Evolutionary conservation across 192 early-diverging fungal species (phyloP).

Genomic region (Coemansia sp.): DNA sequence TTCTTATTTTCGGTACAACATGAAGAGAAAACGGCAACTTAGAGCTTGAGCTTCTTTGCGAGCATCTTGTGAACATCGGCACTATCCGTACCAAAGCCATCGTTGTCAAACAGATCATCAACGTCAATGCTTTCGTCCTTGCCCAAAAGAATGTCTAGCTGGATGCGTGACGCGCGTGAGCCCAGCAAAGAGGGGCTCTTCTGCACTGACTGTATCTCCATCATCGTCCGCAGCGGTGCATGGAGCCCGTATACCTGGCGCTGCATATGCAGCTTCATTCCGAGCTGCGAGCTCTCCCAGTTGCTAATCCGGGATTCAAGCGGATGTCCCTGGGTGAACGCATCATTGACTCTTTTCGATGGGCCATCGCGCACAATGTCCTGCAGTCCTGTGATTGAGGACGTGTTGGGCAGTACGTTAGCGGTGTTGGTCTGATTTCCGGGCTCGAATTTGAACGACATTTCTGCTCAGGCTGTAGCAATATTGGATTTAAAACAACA

Average conservation of each 20-base stretch:
- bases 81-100: conserved; percentile 20
- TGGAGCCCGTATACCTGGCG: conserved; percentile 83
- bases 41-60: conserved; percentile 23
- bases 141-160: conserved; percentile 83
- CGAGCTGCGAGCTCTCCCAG: conserved; percentile 82
- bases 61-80: conserved; percentile 30
- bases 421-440: conserved; percentile 11
- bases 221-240: conserved; percentile 88
- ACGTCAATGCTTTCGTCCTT: conserved; percentile 87
- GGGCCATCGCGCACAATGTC: conserved; percentile 37
- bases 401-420: conserved; percentile 27
- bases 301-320: conserved; percentile 72
- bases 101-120: conserved; percentile 85
- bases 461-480: not conserved
- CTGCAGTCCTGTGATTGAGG: conserved; percentile 17
- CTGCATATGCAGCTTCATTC: conserved; percentile 78
- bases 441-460: conserved; percentile 39
- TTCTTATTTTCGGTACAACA: not conserved
- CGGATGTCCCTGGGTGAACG: conserved; percentile 62
- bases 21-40: not conserved
- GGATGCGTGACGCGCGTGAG: conserved; percentile 49
- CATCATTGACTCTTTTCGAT: conserved; percentile 19
- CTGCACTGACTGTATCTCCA: conserved; percentile 73
- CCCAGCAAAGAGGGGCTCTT: conserved; percentile 23
- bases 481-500: conserved; percentile 1